These are phyloP conservation scores for Gymnopus androsaceus DNA, from an alignment of 1,284 basidiomycete genomes.

Conservation along the genomic window DNA sequence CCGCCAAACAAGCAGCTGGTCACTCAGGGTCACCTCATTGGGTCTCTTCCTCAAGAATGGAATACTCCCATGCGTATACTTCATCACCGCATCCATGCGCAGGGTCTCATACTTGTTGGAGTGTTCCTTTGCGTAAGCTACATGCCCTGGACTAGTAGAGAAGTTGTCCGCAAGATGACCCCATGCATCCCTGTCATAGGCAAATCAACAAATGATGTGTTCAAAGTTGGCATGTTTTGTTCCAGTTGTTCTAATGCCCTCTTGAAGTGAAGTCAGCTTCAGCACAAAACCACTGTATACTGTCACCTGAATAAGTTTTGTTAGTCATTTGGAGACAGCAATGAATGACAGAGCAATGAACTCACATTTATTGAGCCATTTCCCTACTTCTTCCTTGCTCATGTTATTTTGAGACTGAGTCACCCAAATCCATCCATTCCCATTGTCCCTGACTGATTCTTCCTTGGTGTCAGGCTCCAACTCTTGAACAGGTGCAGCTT, in stretches of 20 bases:
- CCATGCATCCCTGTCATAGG: slow-evolving; percentile 13
- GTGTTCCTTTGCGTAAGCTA: slow-evolving; percentile 18
- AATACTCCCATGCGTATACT: neutral
- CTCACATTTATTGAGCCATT: slow-evolving; percentile 6
- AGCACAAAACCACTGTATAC: slow-evolving; percentile 30
- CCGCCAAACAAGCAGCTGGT: no score
- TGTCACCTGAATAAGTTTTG: slow-evolving; percentile 22
- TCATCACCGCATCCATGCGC: neutral
- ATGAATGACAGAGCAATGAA: neutral
- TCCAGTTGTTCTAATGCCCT: slow-evolving; percentile 30
- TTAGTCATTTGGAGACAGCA: neutral
- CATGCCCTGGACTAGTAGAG: slow-evolving; percentile 8
- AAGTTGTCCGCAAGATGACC: neutral
- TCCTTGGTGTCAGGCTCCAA: neutral
- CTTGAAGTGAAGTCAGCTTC: slow-evolving; percentile 32
- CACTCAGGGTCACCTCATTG: no score
- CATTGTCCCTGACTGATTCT: neutral
- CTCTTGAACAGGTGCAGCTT: neutral
- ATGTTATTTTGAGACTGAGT: neutral
- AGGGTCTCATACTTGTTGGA: slow-evolving; percentile 1
- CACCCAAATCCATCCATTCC: slow-evolving; percentile 9
- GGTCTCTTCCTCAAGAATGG: no score
- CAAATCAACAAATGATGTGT: slow-evolving; percentile 21
- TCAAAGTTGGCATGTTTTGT: slow-evolving; percentile 25
- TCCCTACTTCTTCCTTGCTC: neutral